Base-by-base conservation (phyloP, 176 grass and related monocot species). In the Carex scoparia region DNA sequence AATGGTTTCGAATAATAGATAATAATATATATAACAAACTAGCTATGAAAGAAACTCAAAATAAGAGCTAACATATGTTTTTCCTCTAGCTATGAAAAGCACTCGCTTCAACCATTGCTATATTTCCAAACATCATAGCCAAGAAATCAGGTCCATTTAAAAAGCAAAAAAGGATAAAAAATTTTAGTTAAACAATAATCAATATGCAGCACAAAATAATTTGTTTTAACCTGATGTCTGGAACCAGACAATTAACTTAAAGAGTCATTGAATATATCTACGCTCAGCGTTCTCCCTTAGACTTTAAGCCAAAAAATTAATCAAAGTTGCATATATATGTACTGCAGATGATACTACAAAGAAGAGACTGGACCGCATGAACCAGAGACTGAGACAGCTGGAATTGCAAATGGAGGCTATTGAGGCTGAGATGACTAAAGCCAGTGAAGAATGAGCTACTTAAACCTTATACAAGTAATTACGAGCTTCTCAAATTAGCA, bases 381-480 rank as follows among this genome's bases (percentile, higher is more conserved):
- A 92, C 71, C 86, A 84, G 86, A 90, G 85, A 88, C 80, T 94
- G 60, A 87, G 85, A 81, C 35, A 88, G 79, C 82, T 97, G 88
- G 94, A 97, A 85, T 76, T 87, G 84, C 94, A 94, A 85, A 97
- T 97, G 94, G 91, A 97, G 82, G 87, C 79, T 46, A 84, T 97
- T 28, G 94, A 97, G 91, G 88, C 89, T 14, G 94, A 97, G 88
- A 65, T 94, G 27, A 89, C 84, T 31, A 94, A 88, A 33, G 91
- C 91, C 79, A 88, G 63, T 65, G 31, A 75, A 9, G 81, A 78
- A 74, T 74, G n/a, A 74, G 28, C 57, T 14, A 57, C 58, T 18
- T 60, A 32, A 16, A 31, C 15, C 10, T 56, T 16, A 48, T 55
- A 33, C 49, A 33, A 70, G 37, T 78, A 78, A 13, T 57, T 27